Base-by-base conservation (phyloP, 257 asterid genomes). In the Capsicum baccatum region DNA sequence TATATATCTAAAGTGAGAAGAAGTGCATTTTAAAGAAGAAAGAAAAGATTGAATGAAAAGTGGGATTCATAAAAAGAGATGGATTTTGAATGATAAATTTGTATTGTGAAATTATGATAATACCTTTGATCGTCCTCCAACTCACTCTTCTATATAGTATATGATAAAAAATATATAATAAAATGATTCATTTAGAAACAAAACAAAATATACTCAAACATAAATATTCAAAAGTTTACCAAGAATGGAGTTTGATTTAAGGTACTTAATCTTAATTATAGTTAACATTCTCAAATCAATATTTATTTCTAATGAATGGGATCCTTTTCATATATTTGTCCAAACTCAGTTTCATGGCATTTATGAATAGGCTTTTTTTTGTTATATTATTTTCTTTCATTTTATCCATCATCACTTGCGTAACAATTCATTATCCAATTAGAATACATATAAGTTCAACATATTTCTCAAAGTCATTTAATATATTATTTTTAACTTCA, bases 271-370 rank as follows among this genome's bases (percentile, higher is more conserved):
- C 16, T n/a, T 70, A 9, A 42, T 70, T n/a, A 15, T 44, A 42
- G 2, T 44, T 70, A 70, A 70, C 26, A 69, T 69, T 6, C 14
- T 69, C 33, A 69, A 69, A 69, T 69, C 56, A 33, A 16, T 47
- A 17, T 69, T 16, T 6, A 42, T 42, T 68, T 15, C 14, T 39
- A 12, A 69, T 42, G 4, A 42, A 16, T 42, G 56, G 79, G 79
- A 69, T 69, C 79, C 79, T 69, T 69, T 69, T 4, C 56, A 42
- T n/a, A 16, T 69, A 69, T 69, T 69, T 69, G 56, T 1, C 55
- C 33, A 17, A 17, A 16, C 79, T 8, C 5, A 17, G 10, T 71
- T 44, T 71, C 17, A n/a, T 9, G 10, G 5, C 14, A 16, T 44
- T 71, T 11, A 44, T 71, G 33, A 0, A 8, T 6, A 17, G 52